A percentile compares a stretch with the other conserved stretches of the same genome.
These are phyloP conservation scores for Wilhelminamyces savonicus DNA, from an alignment of 805 yeast genomes.

Conservation along the genomic window DNA sequence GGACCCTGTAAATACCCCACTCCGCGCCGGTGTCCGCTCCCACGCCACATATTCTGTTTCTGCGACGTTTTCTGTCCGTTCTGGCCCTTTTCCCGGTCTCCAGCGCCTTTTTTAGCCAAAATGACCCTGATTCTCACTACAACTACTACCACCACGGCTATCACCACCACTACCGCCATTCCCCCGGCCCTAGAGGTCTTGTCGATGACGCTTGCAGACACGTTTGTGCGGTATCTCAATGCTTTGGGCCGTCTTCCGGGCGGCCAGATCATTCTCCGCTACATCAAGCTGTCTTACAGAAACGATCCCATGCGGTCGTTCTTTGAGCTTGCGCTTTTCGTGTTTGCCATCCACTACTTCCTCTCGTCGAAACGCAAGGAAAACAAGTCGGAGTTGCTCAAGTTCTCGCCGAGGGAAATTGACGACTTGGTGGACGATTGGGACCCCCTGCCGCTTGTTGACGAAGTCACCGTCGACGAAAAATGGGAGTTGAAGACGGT, in stretches of 20 bases:
- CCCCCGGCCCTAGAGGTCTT: slow-evolving; percentile 35
- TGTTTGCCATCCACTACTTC: slow-evolving; percentile 83
- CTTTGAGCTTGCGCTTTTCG: slow-evolving; percentile 66
- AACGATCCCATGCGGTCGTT: slow-evolving; percentile 90
- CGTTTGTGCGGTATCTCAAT: slow-evolving; percentile 29
- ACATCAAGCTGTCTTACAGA: slow-evolving; percentile 80
- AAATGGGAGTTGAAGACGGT: slow-evolving; percentile 56
- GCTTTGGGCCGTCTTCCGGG: slow-evolving; percentile 44
- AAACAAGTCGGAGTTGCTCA: slow-evolving; percentile 64
- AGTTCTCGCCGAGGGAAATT: slow-evolving; percentile 55
- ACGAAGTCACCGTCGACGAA: slow-evolving; percentile 45
- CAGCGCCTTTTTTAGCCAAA: no score
- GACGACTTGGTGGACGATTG: slow-evolving; percentile 85
- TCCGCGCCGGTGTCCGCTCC: no score
- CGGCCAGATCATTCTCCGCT: slow-evolving; percentile 54
- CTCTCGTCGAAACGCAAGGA: slow-evolving; percentile 70
- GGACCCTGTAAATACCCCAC: no score
- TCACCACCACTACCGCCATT: slow-evolving; percentile 20
- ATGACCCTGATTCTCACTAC: no score
- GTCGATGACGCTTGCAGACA: slow-evolving; percentile 24
- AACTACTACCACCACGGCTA: slow-evolving; percentile 16
- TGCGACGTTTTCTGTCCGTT: no score
- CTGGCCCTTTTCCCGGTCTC: no score
- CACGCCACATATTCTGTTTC: no score
- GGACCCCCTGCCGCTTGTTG: slow-evolving; percentile 82